Evolutionary conservation across 768 basidiomycete species (phyloP), one percentile per base, ranked within the genome.

Genomic region (Coprinopsis sp.): DNA sequence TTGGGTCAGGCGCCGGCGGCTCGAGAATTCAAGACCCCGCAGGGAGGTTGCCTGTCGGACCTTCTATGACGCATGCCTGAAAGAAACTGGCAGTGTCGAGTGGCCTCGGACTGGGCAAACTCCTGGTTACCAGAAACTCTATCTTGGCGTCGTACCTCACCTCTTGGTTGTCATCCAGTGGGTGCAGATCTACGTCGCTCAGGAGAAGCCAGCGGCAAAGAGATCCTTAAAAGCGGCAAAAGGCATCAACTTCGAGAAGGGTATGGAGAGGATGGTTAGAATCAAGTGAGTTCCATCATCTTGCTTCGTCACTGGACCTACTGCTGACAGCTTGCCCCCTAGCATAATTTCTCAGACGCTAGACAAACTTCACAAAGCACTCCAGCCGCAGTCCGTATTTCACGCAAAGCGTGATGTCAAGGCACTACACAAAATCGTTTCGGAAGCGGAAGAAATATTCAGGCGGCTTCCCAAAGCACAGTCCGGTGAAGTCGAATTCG

Each of bases 121-220:
- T 10, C n/a, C 37, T 2, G n/a, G 34, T 33, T 49, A 49, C 40
- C n/a, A 29, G 24, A 36, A 34, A 27, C 33, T 31, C 14, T 49
- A 49, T 22, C 31, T 49, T 7, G 40, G 47, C 10, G 22, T 49
- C 3, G 27, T 49, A 2, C 47, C 47, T 4, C 47, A 49, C 37
- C 33, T 49, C 3, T 43, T 49, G 47, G 23, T 28, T 2, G 42
- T 39, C 25, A 16, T 49, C 6, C 19, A 49, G 21, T 24, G 11
- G 19, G 39, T 37, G n/a, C 6, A 25, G 2, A 12, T 22, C 3
- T 43, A 34, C 33, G 23, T 25, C 3, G 22, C 10, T 5, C 18
- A 21, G 11, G 39, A 40, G n/a, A 49, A 42, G 40, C 18, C 6
- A 12, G 33, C n/a, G 24, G 40, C 22, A 12, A 41, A 34, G 23